Percentiles rank a stretch among this genome's conserved stretches.
phyloP scores from a whole-genome alignment of 1,139 yeast species.

The Hanseniaspora uvarum region DNA sequence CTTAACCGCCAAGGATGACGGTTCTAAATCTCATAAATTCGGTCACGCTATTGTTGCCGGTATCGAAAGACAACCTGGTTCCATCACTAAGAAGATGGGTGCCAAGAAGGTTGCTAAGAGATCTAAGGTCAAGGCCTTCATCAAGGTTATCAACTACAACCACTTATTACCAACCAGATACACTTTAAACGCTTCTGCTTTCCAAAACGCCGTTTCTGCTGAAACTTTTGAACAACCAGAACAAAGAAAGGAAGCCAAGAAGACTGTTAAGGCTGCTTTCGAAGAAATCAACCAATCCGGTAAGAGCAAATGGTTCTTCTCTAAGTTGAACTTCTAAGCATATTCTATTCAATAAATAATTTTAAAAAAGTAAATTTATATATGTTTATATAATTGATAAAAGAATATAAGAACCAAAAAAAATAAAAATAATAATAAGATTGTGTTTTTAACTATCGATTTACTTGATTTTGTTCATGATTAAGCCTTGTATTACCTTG shows the following conservation, averaged over 20 bases:
- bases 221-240: conserved; percentile 97
- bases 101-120: conserved; percentile 95
- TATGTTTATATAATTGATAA: conserved; percentile 15
- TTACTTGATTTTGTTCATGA: not conserved
- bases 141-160: conserved; percentile 99
- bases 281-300: conserved; percentile 99
- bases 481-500: too few species aligned
- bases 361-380: not conserved
- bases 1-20: conserved; percentile 97
- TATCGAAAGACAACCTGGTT: conserved; percentile 96
- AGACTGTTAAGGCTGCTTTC: conserved; percentile 96
- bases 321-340: conserved; percentile 90
- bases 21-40: conserved; percentile 97
- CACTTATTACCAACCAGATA: conserved; percentile 99
- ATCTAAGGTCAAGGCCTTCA: conserved; percentile 98
- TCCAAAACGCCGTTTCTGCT: conserved; percentile 83
- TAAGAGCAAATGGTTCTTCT: conserved; percentile 99
- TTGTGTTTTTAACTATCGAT: not conserved
- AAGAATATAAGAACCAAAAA: conserved; percentile 15
- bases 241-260: conserved; percentile 98
- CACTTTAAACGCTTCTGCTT: conserved; percentile 91
- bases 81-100: conserved; percentile 91
- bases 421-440: not conserved
- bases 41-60: conserved; percentile 99
- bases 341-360: conserved; percentile 15